Conservation (phyloP, 2,329 filamentous ascomycete genomes). For the Monosporascus ibericus region DNA sequence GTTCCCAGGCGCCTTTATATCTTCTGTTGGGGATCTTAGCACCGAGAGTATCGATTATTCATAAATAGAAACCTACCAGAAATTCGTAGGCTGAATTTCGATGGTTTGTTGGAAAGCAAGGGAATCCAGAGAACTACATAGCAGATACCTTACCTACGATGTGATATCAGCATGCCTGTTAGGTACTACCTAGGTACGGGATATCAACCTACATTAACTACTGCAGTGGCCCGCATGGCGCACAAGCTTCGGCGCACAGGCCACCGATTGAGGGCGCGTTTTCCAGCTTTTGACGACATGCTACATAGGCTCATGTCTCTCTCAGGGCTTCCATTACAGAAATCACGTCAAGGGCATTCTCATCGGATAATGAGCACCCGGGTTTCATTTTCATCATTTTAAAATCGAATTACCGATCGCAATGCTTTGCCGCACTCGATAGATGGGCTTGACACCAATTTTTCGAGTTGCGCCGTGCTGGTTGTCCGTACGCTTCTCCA, state of each 20-base stretch:
- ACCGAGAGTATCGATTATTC: too few species aligned
- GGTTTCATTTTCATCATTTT: constrained; percentile 13
- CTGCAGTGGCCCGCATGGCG: not conserved
- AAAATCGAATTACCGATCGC: constrained; percentile 16
- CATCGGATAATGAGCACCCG: constrained; percentile 16
- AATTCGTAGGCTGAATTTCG: too few species aligned
- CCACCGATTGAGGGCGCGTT: not conserved
- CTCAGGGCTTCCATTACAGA: not conserved
- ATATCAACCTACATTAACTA: too few species aligned
- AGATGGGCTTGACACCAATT: constrained; percentile 19
- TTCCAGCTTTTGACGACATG: not conserved
- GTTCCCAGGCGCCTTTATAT: not conserved
- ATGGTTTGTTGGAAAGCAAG: too few species aligned
- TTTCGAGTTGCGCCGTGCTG: constrained; percentile 21
- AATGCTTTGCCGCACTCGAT: constrained; percentile 14
- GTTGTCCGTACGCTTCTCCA: constrained; percentile 18
- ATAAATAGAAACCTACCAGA: too few species aligned
- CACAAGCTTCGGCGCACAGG: not conserved
- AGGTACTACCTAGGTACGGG: too few species aligned
- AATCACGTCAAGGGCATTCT: constrained; percentile 11
- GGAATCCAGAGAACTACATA: too few species aligned
- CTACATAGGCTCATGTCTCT: not conserved
- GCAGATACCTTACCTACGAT: too few species aligned
- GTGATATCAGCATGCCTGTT: too few species aligned
- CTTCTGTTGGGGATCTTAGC: not conserved